Base-by-base conservation (phyloP, 2,329 filamentous ascomycete species). In the Escovopsis sp. region DNA sequence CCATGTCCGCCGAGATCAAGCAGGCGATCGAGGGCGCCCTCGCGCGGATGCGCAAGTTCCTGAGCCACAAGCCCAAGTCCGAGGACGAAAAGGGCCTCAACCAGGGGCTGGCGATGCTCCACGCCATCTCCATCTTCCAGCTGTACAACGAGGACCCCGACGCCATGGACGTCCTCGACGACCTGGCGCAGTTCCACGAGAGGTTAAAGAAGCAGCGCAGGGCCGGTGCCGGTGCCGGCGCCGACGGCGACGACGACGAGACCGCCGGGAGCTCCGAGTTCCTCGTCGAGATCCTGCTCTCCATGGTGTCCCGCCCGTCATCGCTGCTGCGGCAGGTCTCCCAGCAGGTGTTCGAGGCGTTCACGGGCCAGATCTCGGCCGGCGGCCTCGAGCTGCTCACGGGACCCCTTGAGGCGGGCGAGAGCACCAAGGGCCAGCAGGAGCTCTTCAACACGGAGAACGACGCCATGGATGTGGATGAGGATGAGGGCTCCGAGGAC, bases 61-160 rank as follows among this genome's bases (percentile, higher is more conserved):
- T 71, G 25, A 72, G 71, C 45, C 54, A 55, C 25, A 60, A 62
- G 41, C 41, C 53, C 2, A 50, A 56, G 49, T 46, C 55, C 40
- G 51, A 56, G 16, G 49, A 62, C 48, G 64, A 56, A 53, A 67
- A 57, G 43, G 54, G 51, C 15, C 61, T 59, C 46, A 66, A 66
- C 13, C 76, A 78, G 45, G 83, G 84, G 0, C 72, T 95, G 44
- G 80, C 81, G 15, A 70, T 95, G 31, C 71, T 96, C 1, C 86
- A 94, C 57, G 80, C 85, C 1, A 72, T 95, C 40, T 82, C 86
- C 0, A 74, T 95, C 12, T 70, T 96, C 42, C 86, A 95, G 58
- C 71, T 94, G 8, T 94, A 94, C 63, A 88, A 89, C 53, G 84
- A 86, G 20, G 87, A 94, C 45, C 71, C 82, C 0, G 91, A 96